Conservation (phyloP, 208 protist genomes). For the Leishmania martiniquensis region DNA sequence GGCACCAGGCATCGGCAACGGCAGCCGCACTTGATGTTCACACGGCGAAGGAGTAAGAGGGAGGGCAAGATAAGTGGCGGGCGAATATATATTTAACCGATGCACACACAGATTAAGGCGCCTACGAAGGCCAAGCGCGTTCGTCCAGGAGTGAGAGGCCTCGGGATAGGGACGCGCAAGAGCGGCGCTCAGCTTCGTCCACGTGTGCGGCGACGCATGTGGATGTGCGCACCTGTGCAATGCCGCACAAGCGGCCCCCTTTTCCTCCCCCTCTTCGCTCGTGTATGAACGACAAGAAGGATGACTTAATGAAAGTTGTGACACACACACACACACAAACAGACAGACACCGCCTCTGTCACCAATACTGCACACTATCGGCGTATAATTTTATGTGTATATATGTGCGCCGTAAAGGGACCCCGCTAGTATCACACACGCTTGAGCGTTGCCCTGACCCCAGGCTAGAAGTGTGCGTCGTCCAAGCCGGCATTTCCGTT, state of each 20-base stretch:
- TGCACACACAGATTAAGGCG: neutral
- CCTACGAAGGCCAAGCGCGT: too few relatives aligned
- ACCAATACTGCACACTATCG: neutral
- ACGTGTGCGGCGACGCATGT: too few relatives aligned
- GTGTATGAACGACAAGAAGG: neutral
- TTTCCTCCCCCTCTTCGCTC: neutral
- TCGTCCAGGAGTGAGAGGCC: neutral
- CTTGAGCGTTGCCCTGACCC: too few relatives aligned
- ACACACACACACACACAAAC: neutral
- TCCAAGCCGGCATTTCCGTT: neutral
- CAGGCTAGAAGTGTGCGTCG: slow-evolving; percentile 22
- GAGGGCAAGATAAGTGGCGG: neutral
- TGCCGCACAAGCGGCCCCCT: neutral
- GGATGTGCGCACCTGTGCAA: neutral
- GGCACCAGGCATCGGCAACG: neutral
- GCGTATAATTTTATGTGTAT: neutral
- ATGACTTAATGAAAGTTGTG: neutral
- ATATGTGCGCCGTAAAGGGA: neutral
- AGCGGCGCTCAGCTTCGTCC: too few relatives aligned
- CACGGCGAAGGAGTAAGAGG: neutral
- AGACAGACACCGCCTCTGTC: neutral
- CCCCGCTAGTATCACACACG: neutral
- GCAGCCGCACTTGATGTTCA: neutral
- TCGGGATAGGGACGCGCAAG: too few relatives aligned
- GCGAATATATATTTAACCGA: neutral